A percentile compares a stretch with the other conserved stretches of the same genome.
phyloP scores from a whole-genome alignment of 2,329 filamentous ascomycete species.

The Microcyclospora pomicola region DNA sequence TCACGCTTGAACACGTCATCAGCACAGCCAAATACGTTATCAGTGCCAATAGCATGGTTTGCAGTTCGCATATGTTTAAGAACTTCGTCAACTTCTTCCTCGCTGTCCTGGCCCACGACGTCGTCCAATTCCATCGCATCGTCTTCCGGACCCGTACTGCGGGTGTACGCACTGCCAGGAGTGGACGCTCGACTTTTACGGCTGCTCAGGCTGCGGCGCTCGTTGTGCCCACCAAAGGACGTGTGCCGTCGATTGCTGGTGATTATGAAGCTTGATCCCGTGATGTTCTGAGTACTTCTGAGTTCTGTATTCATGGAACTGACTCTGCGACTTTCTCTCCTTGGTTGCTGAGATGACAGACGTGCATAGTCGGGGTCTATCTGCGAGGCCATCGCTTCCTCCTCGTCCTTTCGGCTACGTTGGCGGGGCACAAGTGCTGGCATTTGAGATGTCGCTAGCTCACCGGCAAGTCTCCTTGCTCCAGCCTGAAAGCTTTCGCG shows the following conservation, averaged over 20 bases:
- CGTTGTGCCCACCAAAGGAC: constrained; percentile 56
- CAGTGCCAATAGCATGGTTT: constrained; percentile 17
- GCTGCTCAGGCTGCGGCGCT: constrained; percentile 46
- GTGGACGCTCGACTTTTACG: constrained; percentile 42
- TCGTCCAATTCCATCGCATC: constrained; percentile 22
- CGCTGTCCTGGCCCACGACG: constrained; percentile 13
- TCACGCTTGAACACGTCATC: constrained; percentile 22
- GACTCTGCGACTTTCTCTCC: constrained; percentile 59
- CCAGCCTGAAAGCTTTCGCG: constrained; percentile 62
- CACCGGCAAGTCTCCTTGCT: constrained; percentile 19
- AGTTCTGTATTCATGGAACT: constrained; percentile 64
- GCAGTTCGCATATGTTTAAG: constrained; percentile 18
- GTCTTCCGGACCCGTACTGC: constrained; percentile 23
- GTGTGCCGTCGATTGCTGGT: constrained; percentile 49
- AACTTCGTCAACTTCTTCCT: constrained; percentile 16
- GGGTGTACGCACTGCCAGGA: constrained; percentile 30
- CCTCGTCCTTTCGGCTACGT: constrained; percentile 23
- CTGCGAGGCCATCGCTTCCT: constrained; percentile 35
- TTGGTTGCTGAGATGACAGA: constrained; percentile 30
- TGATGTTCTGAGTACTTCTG: constrained; percentile 24
- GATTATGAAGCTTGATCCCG: constrained; percentile 34
- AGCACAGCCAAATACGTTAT: constrained; percentile 18
- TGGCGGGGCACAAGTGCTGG: constrained; percentile 13
- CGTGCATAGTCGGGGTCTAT: constrained; percentile 35
- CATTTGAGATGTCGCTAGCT: constrained; percentile 8